Percentiles rank a stretch among this genome's conserved stretches.
Conservation (phyloP, 306 rosid species). For the Pterocarpus macrocarpus region DNA sequence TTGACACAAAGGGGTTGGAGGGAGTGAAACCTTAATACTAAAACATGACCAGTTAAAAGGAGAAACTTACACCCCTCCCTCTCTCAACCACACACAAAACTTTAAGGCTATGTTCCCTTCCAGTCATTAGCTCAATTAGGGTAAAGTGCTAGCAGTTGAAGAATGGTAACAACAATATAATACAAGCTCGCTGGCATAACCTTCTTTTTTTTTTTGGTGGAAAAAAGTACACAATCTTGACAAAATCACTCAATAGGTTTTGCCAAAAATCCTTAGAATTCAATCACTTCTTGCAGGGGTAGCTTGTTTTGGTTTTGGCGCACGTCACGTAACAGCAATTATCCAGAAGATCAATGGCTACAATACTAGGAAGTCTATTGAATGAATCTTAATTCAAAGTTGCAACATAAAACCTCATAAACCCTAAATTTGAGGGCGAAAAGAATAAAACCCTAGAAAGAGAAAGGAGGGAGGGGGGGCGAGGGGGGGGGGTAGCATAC, state of each 20-base stretch:
- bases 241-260: not conserved
- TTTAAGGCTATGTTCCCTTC: not conserved
- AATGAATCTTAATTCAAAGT: constrained; percentile 26
- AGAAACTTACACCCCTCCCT: constrained; percentile 21
- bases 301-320: no score
- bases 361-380: not conserved
- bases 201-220: not conserved
- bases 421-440: constrained; percentile 15
- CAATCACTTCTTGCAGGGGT: no score
- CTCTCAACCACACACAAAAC: not conserved
- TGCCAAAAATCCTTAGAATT: no score
- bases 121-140: not conserved
- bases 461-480: not conserved
- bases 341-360: not conserved
- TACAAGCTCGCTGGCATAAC: not conserved
- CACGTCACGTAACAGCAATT: no score
- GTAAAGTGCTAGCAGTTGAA: not conserved
- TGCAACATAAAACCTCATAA: not conserved
- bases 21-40: not conserved
- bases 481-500: constrained; percentile 42
- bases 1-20: not conserved
- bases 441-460: constrained; percentile 35
- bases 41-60: not conserved
- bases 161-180: constrained; percentile 1
- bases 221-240: not conserved